Evolutionary conservation across 2,329 filamentous ascomycete species (phyloP).

Genomic region (Stemphylium beticola): DNA sequence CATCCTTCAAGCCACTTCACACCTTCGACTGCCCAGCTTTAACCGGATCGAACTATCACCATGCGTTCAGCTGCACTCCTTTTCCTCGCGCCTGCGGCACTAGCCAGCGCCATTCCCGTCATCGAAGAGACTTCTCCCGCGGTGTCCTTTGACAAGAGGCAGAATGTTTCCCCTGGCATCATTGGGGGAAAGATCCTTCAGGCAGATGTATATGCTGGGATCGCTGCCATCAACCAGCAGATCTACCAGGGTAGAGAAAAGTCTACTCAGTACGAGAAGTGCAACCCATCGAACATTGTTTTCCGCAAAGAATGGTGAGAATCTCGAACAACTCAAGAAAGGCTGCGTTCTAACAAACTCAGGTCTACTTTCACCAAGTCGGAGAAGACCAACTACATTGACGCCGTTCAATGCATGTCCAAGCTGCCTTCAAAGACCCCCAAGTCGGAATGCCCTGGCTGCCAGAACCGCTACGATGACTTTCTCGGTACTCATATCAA

Average conservation of each 20-base stretch:
- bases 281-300: constrained; percentile 48
- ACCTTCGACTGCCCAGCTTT: constrained; percentile 9
- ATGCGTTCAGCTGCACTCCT: constrained; percentile 30
- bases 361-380: constrained; percentile 33
- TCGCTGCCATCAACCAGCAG: constrained; percentile 34
- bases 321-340: not conserved
- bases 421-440: constrained; percentile 31
- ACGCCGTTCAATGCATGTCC: constrained; percentile 39
- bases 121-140: constrained; percentile 10
- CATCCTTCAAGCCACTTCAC: constrained; percentile 4
- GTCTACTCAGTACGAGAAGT: constrained; percentile 34
- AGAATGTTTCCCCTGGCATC: constrained; percentile 13
- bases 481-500: constrained; percentile 42
- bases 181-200: constrained; percentile 26
- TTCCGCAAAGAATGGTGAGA: constrained; percentile 54
- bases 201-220: constrained; percentile 30
- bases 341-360: constrained; percentile 4
- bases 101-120: constrained; percentile 25
- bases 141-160: constrained; percentile 25
- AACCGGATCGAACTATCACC: constrained; percentile 12
- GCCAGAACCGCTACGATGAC: constrained; percentile 39
- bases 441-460: constrained; percentile 36
- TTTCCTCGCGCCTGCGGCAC: constrained; percentile 21
- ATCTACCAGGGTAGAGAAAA: constrained; percentile 33
- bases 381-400: constrained; percentile 41